These are phyloP conservation scores for Scleromitrula shiraiana DNA, from an alignment of 2,329 filamentous ascomycete genomes.

Conservation along the genomic window DNA sequence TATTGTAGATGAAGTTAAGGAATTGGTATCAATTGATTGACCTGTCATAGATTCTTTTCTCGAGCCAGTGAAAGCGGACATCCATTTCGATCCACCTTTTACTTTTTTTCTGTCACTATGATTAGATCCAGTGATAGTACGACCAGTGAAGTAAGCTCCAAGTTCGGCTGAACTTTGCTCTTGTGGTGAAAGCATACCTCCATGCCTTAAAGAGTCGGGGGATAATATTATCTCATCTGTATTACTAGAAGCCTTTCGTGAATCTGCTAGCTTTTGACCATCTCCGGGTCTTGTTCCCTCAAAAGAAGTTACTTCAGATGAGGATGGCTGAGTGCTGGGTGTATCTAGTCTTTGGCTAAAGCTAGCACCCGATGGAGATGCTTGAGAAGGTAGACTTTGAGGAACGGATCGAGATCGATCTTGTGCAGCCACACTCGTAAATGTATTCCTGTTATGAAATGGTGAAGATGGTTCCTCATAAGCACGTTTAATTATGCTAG, in stretches of 20 bases:
- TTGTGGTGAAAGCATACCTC: conserved; percentile 9
- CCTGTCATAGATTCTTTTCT: conserved; percentile 23
- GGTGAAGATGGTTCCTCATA: conserved; percentile 11
- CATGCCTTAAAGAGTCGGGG: conserved; percentile 6
- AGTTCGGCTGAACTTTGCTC: conserved; percentile 10
- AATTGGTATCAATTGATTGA: conserved; percentile 31
- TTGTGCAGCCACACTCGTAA: conserved; percentile 8
- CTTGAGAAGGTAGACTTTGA: conserved; percentile 16
- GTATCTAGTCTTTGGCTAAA: conserved; percentile 13
- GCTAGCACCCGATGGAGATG: conserved; percentile 12
- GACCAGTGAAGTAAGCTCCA: conserved; percentile 10
- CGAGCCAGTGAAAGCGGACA: conserved; percentile 21
- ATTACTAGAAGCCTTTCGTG: conserved; percentile 1
- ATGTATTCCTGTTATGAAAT: conserved; percentile 10
- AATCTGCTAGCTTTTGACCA: background rate
- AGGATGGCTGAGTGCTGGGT: conserved; percentile 13
- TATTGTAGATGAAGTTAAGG: conserved; percentile 30
- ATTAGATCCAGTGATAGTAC: conserved; percentile 7
- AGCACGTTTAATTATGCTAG: conserved; percentile 9
- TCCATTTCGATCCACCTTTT: conserved; percentile 29
- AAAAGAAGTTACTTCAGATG: conserved; percentile 13
- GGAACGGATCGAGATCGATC: conserved; percentile 15
- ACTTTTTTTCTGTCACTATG: conserved; percentile 3
- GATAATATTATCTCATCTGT: conserved; percentile 13
- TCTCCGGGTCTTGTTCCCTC: conserved; percentile 13